Evolutionary conservation across 371 early-diverging fungal genomes (phyloP).

Genomic region (Mortierella sp.): DNA sequence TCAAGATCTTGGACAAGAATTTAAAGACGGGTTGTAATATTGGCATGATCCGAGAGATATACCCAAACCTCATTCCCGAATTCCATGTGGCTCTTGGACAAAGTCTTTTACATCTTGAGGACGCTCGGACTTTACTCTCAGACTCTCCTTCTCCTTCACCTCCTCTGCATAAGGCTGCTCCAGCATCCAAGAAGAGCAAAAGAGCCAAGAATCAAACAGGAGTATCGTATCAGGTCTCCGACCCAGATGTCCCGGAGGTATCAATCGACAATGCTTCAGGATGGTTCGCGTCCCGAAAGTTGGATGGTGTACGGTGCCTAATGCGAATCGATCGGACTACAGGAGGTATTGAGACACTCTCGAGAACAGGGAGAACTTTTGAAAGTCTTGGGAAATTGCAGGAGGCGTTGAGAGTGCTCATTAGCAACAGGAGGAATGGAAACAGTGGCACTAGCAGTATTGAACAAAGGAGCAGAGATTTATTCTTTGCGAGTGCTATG

Average conservation of each 20-base stretch:
- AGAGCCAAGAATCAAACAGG: not conserved
- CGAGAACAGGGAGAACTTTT: constrained; percentile 62
- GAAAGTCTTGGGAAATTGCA: constrained; percentile 54
- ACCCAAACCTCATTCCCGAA: constrained; percentile 30
- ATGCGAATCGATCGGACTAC: constrained; percentile 53
- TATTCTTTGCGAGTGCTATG: constrained; percentile 26
- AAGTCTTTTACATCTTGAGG: constrained; percentile 15
- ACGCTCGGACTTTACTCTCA: constrained; percentile 17
- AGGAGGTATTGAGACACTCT: constrained; percentile 57
- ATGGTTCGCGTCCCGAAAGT: constrained; percentile 69
- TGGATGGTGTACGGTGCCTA: constrained; percentile 71
- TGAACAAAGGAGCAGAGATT: constrained; percentile 7
- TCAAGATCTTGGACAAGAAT: constrained; percentile 66
- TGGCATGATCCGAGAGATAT: constrained; percentile 48
- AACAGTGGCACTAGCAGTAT: not conserved
- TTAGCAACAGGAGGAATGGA: constrained; percentile 9
- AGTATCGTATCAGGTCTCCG: not conserved
- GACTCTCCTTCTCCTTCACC: no score
- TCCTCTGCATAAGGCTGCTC: no score
- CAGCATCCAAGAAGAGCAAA: not conserved
- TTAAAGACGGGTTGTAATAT: constrained; percentile 64
- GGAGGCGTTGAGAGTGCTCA: constrained; percentile 41
- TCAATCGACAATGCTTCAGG: not conserved
- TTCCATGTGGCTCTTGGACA: constrained; percentile 59
- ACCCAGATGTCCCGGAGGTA: not conserved